Evolutionary conservation across 805 yeast species (phyloP).

Genomic region (Pichia heedii): DNA sequence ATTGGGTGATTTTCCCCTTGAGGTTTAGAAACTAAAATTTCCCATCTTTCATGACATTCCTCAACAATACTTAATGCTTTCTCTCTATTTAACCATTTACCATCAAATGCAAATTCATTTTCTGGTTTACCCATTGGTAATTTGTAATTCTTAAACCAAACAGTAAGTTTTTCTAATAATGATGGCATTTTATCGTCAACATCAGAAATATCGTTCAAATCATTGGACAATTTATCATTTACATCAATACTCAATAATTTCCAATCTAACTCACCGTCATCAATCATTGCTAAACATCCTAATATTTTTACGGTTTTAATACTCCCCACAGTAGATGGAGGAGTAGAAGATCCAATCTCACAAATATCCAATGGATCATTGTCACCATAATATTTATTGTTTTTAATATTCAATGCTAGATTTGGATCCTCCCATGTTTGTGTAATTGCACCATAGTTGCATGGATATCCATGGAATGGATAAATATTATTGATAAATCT

Average conservation of each 20-base stretch:
- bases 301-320: constrained; percentile 58
- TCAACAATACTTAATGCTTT: constrained; percentile 52
- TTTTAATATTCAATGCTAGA: constrained; percentile 26
- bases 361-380: constrained; percentile 93
- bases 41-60: constrained; percentile 68
- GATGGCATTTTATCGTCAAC: constrained; percentile 63
- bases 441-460: constrained; percentile 82
- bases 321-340: constrained; percentile 36
- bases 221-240: constrained; percentile 54
- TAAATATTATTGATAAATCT: constrained; percentile 72
- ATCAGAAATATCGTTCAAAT: constrained; percentile 56
- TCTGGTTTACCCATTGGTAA: constrained; percentile 73
- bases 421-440: constrained; percentile 98
- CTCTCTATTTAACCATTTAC: constrained; percentile 33
- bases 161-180: constrained; percentile 55
- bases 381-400: constrained; percentile 51
- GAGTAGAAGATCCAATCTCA: constrained; percentile 58
- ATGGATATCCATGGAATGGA: constrained; percentile 79
- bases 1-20: constrained; percentile 32
- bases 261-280: constrained; percentile 98
- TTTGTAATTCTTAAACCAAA: constrained; percentile 80
- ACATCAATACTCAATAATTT: constrained; percentile 66
- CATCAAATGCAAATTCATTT: constrained; percentile 68
- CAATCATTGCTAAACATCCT: constrained; percentile 72
- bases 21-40: constrained; percentile 30